Percentiles rank a stretch among this genome's conserved stretches.
phyloP scores from a whole-genome alignment of 306 rosid genomes.

The Malus sieversii region DNA sequence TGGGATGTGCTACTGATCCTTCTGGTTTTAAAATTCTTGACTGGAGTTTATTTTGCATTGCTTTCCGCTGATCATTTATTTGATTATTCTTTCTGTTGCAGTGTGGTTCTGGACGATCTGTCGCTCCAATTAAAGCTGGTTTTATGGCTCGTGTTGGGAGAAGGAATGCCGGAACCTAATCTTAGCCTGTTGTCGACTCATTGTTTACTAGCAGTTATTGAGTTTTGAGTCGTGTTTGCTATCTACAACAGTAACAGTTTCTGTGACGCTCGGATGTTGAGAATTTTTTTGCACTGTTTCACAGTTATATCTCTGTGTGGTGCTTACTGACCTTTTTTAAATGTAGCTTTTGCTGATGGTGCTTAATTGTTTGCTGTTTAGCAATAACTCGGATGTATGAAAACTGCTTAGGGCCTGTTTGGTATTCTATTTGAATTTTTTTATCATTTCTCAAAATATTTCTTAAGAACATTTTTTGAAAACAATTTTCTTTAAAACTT shows the following conservation, averaged over 20 bases:
- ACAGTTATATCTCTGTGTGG: background rate
- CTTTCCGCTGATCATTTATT: background rate
- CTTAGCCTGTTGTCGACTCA: background rate
- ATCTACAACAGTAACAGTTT: background rate
- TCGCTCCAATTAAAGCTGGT: constrained; percentile 94
- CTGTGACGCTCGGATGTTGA: background rate
- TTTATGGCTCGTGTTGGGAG: constrained; percentile 97
- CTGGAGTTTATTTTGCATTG: background rate
- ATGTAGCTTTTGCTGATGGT: background rate
- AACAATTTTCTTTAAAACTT: no score
- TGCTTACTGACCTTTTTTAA: background rate
- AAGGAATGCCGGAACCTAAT: constrained; percentile 64
- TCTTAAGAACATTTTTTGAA: no score
- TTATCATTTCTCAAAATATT: no score
- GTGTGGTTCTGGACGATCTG: constrained; percentile 95
- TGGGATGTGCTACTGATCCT: background rate
- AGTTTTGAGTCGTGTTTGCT: background rate
- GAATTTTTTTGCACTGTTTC: background rate
- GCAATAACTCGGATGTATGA: background rate
- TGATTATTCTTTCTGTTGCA: constrained; percentile 24
- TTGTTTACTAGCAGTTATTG: background rate
- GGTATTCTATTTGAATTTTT: no score
- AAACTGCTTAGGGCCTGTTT: background rate
- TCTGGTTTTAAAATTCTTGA: background rate
- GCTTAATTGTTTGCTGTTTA: background rate